A percentile compares a stretch with the other conserved stretches of the same genome.
These are phyloP conservation scores for Capronia epimyces DNA, from an alignment of 2,329 filamentous ascomycete genomes.

Conservation along the genomic window DNA sequence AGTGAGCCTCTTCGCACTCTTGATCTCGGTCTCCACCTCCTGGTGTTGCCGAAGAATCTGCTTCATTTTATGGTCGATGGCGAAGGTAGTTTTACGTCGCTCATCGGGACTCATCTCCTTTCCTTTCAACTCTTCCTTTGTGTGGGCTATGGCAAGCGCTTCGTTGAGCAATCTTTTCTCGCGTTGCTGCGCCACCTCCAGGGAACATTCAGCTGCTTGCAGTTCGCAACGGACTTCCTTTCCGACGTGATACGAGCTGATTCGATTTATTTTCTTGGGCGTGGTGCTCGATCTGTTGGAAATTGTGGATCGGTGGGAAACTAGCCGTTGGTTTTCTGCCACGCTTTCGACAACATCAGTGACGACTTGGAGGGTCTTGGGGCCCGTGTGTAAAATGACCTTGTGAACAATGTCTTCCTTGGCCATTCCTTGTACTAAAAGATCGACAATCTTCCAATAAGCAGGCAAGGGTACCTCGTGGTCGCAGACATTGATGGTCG, in stretches of 20 bases:
- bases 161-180: slow-evolving; percentile 18
- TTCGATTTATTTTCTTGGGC: slow-evolving; percentile 8
- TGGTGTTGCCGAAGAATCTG: slow-evolving; percentile 15
- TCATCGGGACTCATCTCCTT: slow-evolving; percentile 9
- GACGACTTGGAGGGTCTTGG: slow-evolving; percentile 7
- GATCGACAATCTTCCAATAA: slow-evolving; percentile 18
- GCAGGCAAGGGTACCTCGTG: slow-evolving; percentile 20
- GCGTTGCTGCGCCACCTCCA: slow-evolving; percentile 10
- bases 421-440: slow-evolving; percentile 9
- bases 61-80: slow-evolving; percentile 20
- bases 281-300: slow-evolving; percentile 13
- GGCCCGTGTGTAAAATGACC: slow-evolving; percentile 12
- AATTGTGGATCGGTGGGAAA: slow-evolving; percentile 1
- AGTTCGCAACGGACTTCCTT: slow-evolving; percentile 12
- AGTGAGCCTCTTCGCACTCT: slow-evolving; percentile 13
- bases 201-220: slow-evolving; percentile 3
- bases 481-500: slow-evolving; percentile 16
- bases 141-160: slow-evolving; percentile 8
- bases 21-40: slow-evolving; percentile 17
- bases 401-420: slow-evolving; percentile 10
- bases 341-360: slow-evolving; percentile 15
- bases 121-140: slow-evolving; percentile 12
- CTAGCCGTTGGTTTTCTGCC: slow-evolving; percentile 17
- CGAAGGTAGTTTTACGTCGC: slow-evolving; percentile 5
- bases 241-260: slow-evolving; percentile 12